These are phyloP conservation scores for Bipolaris victoriae DNA, from an alignment of 2,329 filamentous ascomycete species.

Conservation along the genomic window DNA sequence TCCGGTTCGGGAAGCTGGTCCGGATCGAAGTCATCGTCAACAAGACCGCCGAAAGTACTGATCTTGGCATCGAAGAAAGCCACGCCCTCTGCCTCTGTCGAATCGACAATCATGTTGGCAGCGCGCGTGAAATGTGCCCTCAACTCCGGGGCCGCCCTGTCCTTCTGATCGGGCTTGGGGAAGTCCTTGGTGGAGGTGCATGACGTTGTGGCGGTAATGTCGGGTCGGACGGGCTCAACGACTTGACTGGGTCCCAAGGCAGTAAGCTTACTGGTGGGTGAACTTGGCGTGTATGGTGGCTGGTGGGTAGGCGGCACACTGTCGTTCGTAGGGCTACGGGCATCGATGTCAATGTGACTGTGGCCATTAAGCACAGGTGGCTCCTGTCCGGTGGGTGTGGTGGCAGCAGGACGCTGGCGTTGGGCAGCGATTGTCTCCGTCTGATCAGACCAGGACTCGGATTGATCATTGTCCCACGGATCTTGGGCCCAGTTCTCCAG, in stretches of 20 bases:
- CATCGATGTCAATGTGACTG: conserved; percentile 31
- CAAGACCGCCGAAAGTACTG: conserved; percentile 46
- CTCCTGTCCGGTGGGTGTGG: conserved; percentile 14
- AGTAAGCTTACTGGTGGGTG: conserved; percentile 29
- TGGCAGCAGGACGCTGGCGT: conserved; percentile 28
- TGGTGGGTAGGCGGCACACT: conserved; percentile 15
- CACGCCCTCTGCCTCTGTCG: conserved; percentile 46
- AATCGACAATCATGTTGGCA: conserved; percentile 49
- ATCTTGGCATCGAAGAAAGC: conserved; percentile 50
- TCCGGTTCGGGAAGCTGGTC: conserved; percentile 41
- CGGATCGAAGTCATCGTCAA: conserved; percentile 44
- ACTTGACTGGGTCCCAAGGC: conserved; percentile 34
- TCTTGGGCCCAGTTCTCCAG: conserved; percentile 45
- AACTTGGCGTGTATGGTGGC: conserved; percentile 29
- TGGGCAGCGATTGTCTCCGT: conserved; percentile 24
- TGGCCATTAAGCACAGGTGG: conserved; percentile 23
- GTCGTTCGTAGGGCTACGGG: conserved; percentile 23
- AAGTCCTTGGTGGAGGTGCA: conserved; percentile 24
- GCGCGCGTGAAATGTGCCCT: conserved; percentile 44
- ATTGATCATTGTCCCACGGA: conserved; percentile 35
- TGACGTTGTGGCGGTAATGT: conserved; percentile 31
- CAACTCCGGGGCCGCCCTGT: conserved; percentile 40
- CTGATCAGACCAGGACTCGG: conserved; percentile 9
- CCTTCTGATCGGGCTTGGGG: conserved; percentile 27
- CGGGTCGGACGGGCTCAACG: conserved; percentile 22